Conservation (phyloP, 257 asterid species). For the Jacaranda mimosifolia region DNA sequence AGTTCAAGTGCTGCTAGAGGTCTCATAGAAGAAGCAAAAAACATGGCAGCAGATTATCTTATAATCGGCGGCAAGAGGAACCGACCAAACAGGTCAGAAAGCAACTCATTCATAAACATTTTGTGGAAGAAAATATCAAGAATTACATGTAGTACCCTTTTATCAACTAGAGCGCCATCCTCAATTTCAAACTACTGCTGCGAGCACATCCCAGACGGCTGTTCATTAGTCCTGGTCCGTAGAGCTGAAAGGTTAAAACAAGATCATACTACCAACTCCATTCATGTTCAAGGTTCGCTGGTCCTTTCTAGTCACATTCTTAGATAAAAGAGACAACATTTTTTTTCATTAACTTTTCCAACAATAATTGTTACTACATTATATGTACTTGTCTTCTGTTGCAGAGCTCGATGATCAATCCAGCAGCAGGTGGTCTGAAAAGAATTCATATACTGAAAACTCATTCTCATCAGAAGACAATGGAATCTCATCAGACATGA, state of each 20-base stretch:
- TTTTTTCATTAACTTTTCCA: neutral
- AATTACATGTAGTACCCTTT: slow-evolving; percentile 23
- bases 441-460: slow-evolving; percentile 44
- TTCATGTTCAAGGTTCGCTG: slow-evolving; percentile 43
- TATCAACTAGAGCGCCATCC: slow-evolving; percentile 49
- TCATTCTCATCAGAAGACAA: slow-evolving; percentile 63
- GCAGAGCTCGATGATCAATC: slow-evolving; percentile 54
- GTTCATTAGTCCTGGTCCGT: slow-evolving; percentile 68
- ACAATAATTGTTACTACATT: neutral
- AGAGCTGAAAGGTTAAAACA: slow-evolving; percentile 24
- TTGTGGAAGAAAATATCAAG: slow-evolving; percentile 34
- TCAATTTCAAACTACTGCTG: slow-evolving; percentile 58
- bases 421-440: slow-evolving; percentile 58
- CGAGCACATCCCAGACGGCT: slow-evolving; percentile 63
- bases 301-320: no score
- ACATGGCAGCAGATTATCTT: slow-evolving; percentile 66
- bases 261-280: slow-evolving; percentile 41
- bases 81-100: slow-evolving; percentile 57
- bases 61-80: slow-evolving; percentile 58
- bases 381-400: neutral
- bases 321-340: neutral
- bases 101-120: slow-evolving; percentile 31
- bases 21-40: slow-evolving; percentile 63
- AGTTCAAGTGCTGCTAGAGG: slow-evolving; percentile 65
- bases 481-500: slow-evolving; percentile 23